phyloP scores from a whole-genome alignment of 768 basidiomycete genomes.

The Chiua virens region DNA sequence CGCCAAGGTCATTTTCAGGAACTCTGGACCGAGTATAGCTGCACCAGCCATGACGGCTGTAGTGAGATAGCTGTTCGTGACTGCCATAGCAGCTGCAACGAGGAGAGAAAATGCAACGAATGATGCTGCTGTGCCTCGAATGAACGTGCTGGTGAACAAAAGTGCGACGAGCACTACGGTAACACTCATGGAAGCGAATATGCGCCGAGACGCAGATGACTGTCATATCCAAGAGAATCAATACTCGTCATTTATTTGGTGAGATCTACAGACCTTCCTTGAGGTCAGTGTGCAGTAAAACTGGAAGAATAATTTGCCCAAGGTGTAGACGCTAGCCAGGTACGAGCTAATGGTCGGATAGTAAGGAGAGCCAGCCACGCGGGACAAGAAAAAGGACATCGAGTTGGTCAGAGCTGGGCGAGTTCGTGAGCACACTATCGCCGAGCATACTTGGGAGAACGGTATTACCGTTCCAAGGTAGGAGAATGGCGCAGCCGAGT shows the following conservation, averaged over 20 bases:
- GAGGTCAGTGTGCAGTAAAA: constrained; percentile 69
- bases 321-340: constrained; percentile 58
- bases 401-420: constrained; percentile 75
- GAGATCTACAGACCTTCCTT: constrained; percentile 49
- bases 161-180: constrained; percentile 55
- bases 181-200: constrained; percentile 47
- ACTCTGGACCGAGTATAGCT: constrained; percentile 69
- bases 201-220: constrained; percentile 58
- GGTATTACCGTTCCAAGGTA: constrained; percentile 83
- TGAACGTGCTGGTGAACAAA: constrained; percentile 63
- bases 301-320: constrained; percentile 65
- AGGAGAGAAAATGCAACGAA: constrained; percentile 70
- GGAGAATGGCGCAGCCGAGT: constrained; percentile 75
- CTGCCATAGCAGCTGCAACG: constrained; percentile 60
- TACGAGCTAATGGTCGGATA: constrained; percentile 61
- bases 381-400: constrained; percentile 72
- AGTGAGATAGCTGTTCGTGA: constrained; percentile 70
- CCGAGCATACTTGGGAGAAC: neutral
- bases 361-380: constrained; percentile 59
- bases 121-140: constrained; percentile 46
- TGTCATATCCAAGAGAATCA: constrained; percentile 27
- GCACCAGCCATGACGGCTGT: constrained; percentile 74
- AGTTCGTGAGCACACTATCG: neutral
- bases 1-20: constrained; percentile 72
- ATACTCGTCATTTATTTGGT: neutral